phyloP scores from a whole-genome alignment of 2,329 filamentous ascomycete genomes.

The Hansfordia pulvinata region DNA sequence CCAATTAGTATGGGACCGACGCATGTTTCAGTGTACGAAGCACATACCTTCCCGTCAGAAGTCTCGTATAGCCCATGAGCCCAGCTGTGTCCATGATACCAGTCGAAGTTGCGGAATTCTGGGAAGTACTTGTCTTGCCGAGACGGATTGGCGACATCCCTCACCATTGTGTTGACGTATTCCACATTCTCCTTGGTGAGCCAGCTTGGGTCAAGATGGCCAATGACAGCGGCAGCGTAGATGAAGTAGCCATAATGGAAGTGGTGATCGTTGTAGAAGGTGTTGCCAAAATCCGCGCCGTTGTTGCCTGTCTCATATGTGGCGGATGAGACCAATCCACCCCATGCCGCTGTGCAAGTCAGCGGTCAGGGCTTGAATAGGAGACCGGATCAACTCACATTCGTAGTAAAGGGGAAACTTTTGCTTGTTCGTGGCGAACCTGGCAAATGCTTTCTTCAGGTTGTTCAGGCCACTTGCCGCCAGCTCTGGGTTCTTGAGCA shows the following conservation, averaged over 20 bases:
- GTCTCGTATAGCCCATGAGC: slow-evolving; percentile 65
- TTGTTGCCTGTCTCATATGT: slow-evolving; percentile 56
- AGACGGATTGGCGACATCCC: slow-evolving; percentile 71
- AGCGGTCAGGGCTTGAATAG: slow-evolving; percentile 3
- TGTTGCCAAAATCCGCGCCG: slow-evolving; percentile 79
- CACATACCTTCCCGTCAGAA: slow-evolving; percentile 52
- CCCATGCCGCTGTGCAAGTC: slow-evolving; percentile 46
- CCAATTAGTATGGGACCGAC: no score
- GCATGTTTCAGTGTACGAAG: background rate
- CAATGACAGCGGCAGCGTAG: slow-evolving; percentile 73
- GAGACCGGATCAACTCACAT: slow-evolving; percentile 22
- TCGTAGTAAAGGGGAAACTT: slow-evolving; percentile 53
- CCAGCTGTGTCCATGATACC: slow-evolving; percentile 92
- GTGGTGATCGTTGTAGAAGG: slow-evolving; percentile 66
- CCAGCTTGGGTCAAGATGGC: slow-evolving; percentile 65
- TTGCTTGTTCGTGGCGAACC: slow-evolving; percentile 55
- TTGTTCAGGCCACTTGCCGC: slow-evolving; percentile 43
- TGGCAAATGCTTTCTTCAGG: slow-evolving; percentile 52
- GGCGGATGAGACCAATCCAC: slow-evolving; percentile 65
- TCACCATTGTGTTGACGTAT: slow-evolving; percentile 72
- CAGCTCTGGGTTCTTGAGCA: slow-evolving; percentile 43
- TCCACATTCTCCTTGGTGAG: slow-evolving; percentile 51
- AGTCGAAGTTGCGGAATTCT: slow-evolving; percentile 75
- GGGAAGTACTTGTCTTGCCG: slow-evolving; percentile 62
- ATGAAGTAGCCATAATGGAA: slow-evolving; percentile 85